Base-by-base conservation (phyloP, 2,329 filamentous ascomycete species). In the Colletotrichum lupini region DNA sequence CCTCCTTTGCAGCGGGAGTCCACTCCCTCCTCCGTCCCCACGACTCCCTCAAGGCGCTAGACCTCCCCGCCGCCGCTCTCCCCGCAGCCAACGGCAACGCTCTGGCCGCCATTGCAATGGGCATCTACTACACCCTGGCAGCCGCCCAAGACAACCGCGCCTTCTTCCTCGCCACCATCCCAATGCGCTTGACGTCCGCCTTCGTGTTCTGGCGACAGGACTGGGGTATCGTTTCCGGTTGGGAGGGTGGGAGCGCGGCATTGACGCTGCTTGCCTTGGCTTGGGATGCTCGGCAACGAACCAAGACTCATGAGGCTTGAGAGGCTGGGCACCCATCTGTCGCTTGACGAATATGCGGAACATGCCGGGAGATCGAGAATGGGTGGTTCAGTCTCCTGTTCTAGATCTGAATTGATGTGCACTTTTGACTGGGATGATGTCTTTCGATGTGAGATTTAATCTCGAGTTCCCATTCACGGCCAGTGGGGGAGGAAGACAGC, bases 61-160 rank as follows among this genome's bases (percentile, higher is more conserved):
- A 12, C 56, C 57, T 62, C 2, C 56, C 56, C 16, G 72, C 76
- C n/a, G 49, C 75, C 3, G 66, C 73, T 59, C 74, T 73, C 2
- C 24, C 72, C 68, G 22, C 76, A 30, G 64, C 72, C 3, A 69
- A 64, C 22, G 75, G 61, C 55, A 77, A 71, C 59, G 77, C 67
- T 75, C 76, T 81, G 5, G 80, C 79, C 12, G 79, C 79, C 46
- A 74, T 80, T 22, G 79, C 78, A 19, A 81, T 81, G 79, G 78
- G 79, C 9, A 73, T 81, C 30, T 81, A 81, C 68, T 82, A 82
- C 68, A 73, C 74, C 6, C 74, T 82, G 9, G 79, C 78, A 22
- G 79, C 77, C 11, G 80, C 78, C 55, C 80, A 81, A 68, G 77
- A 81, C 63, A 81, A 82, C 73, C 65, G 71, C 7, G 66, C 71